A percentile compares a stretch with the other conserved stretches of the same genome.
These are phyloP conservation scores for Corylus heterophylla DNA, from an alignment of 306 rosid species.

Conservation along the genomic window DNA sequence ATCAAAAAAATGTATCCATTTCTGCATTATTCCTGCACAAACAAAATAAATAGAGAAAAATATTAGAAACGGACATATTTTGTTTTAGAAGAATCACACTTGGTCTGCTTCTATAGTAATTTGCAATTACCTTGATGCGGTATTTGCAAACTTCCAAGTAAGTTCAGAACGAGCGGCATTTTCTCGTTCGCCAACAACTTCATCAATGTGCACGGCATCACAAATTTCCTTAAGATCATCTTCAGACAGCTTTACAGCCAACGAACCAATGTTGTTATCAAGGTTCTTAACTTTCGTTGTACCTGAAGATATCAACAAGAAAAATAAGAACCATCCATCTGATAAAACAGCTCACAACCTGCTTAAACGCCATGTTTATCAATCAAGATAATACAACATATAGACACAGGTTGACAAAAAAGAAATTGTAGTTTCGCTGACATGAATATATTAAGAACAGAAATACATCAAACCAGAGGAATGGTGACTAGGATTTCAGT, in stretches of 20 bases:
- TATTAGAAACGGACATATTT: background rate
- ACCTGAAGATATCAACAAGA: constrained; percentile 29
- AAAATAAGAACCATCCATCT: constrained; percentile 12
- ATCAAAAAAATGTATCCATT: too few relatives aligned
- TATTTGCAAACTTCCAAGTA: constrained; percentile 54
- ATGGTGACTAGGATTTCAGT: background rate
- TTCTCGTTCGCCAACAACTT: constrained; percentile 53
- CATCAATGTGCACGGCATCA: constrained; percentile 56
- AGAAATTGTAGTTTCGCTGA: background rate
- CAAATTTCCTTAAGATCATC: constrained; percentile 55
- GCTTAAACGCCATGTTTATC: background rate
- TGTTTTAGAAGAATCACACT: background rate
- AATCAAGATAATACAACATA: background rate
- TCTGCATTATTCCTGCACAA: background rate
- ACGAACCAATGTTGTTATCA: constrained; percentile 57
- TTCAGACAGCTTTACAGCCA: constrained; percentile 57
- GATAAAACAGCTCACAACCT: constrained; percentile 5
- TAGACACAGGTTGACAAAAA: background rate
- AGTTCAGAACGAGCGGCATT: constrained; percentile 24
- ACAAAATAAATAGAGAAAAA: background rate
- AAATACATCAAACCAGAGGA: background rate
- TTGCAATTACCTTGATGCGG: constrained; percentile 40
- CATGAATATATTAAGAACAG: background rate
- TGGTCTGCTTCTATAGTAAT: background rate
- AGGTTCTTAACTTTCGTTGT: constrained; percentile 64